phyloP scores from a whole-genome alignment of 2,329 filamentous ascomycete species.

The Hypoxylon sp. region DNA sequence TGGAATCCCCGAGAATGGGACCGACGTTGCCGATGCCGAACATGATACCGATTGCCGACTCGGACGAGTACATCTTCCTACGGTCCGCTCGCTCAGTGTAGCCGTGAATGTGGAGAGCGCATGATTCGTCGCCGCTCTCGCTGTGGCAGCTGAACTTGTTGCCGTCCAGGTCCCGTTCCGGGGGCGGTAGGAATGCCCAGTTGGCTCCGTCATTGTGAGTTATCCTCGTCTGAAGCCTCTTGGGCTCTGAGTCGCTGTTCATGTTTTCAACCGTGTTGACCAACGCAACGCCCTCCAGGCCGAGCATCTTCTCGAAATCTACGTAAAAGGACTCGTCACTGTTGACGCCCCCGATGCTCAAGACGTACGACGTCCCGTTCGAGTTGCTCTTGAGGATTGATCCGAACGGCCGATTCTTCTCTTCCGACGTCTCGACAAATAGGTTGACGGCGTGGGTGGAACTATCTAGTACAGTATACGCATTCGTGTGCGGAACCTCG shows the following conservation, averaged over 20 bases:
- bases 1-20: slow-evolving; percentile 66
- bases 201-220: slow-evolving; percentile 95
- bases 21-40: slow-evolving; percentile 94
- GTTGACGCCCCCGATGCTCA: slow-evolving; percentile 84
- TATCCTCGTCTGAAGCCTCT: slow-evolving; percentile 88
- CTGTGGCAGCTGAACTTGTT: slow-evolving; percentile 75
- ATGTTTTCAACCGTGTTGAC: slow-evolving; percentile 86
- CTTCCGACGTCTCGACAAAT: slow-evolving; percentile 82
- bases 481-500: slow-evolving; percentile 76
- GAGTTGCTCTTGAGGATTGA: slow-evolving; percentile 98
- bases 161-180: slow-evolving; percentile 72
- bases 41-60: slow-evolving; percentile 88
- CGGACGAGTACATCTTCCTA: slow-evolving; percentile 85
- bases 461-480: slow-evolving; percentile 93
- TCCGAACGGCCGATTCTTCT: slow-evolving; percentile 73
- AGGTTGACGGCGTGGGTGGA: slow-evolving; percentile 94
- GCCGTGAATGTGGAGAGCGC: slow-evolving; percentile 90
- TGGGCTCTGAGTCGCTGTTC: slow-evolving; percentile 70
- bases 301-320: slow-evolving; percentile 95
- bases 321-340: slow-evolving; percentile 79
- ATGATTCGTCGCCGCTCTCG: slow-evolving; percentile 67
- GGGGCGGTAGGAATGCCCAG: slow-evolving; percentile 82
- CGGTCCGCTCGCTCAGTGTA: slow-evolving; percentile 90
- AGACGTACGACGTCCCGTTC: slow-evolving; percentile 93
- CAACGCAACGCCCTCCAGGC: slow-evolving; percentile 87